A percentile compares a stretch with the other conserved stretches of the same genome.
These are phyloP conservation scores for Phoma sp. DNA, from an alignment of 2,329 filamentous ascomycete genomes.

Conservation along the genomic window DNA sequence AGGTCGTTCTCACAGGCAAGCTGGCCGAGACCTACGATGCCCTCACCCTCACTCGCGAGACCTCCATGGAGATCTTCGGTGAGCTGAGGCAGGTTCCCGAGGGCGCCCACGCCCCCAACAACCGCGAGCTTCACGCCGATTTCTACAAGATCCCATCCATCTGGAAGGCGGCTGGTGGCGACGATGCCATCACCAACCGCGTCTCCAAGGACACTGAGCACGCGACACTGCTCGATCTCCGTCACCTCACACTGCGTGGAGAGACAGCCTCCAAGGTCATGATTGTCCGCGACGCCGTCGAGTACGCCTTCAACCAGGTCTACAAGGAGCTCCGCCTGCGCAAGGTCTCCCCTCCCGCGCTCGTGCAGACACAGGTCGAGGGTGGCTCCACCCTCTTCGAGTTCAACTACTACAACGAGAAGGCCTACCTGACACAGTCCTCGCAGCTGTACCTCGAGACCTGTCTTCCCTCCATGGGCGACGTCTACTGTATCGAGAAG, in stretches of 20 bases:
- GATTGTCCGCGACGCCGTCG: slow-evolving; percentile 81
- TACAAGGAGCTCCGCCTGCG: slow-evolving; percentile 79
- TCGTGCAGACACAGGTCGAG: slow-evolving; percentile 95
- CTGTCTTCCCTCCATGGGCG: slow-evolving; percentile 84
- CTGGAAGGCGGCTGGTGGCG: slow-evolving; percentile 79
- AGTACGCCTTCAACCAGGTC: slow-evolving; percentile 78
- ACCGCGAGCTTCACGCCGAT: slow-evolving; percentile 89
- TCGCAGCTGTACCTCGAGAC: slow-evolving; percentile 98
- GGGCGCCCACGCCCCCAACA: slow-evolving; percentile 77
- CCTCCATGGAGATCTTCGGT: slow-evolving; percentile 82
- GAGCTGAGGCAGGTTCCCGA: slow-evolving; percentile 82
- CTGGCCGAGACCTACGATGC: slow-evolving; percentile 92
- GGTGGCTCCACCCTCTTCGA: slow-evolving; percentile 90
- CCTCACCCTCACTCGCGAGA: slow-evolving; percentile 82
- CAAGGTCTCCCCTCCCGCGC: slow-evolving; percentile 86
- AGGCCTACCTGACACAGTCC: slow-evolving; percentile 93
- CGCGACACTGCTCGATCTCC: slow-evolving; percentile 78
- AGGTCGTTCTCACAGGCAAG: slow-evolving; percentile 81
- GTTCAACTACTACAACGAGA: slow-evolving; percentile 86
- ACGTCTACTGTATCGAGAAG: slow-evolving; percentile 98
- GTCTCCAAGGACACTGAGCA: slow-evolving; percentile 71
- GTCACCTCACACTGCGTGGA: slow-evolving; percentile 83
- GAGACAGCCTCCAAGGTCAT: slow-evolving; percentile 85
- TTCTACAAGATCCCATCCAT: slow-evolving; percentile 75
- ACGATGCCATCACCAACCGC: slow-evolving; percentile 89